Evolutionary conservation across 179 eudicot species (phyloP), one percentile per base, ranked within the genome.

Genomic region (Nepenthes alata): DNA sequence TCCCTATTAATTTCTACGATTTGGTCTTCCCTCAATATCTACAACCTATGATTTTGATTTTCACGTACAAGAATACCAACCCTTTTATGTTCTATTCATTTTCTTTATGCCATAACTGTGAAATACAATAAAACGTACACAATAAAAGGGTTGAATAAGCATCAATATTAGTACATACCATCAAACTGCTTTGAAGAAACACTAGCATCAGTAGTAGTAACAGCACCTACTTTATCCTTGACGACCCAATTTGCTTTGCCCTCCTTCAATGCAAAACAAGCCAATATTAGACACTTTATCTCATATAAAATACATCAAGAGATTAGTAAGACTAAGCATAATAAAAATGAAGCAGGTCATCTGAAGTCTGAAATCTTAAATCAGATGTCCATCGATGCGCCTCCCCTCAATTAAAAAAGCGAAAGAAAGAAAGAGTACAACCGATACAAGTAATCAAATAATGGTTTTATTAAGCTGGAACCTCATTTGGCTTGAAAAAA

Each of bases 401-500:
- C 47, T 44, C 1, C 47, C 6, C 10, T 44, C 47, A 44, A 44
- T 4, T 44, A 44, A 44, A 9, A 44, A 44, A 44, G 10, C 0
- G 47, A 5, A 9, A 44, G 10, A 44, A 5, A 44, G 47, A 44
- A 44, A 44, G 7, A 44, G 10, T 4, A 9, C 6, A 4, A 55
- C 35, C 37, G n/a, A 51, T 11, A 49, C 53, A 66, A 61, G 49
- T 48, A 50, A 55, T 25, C 25, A 25, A 53, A 66, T 41, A 15
- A 41, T 60, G 37, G 3, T 10, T 15, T 52, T 51, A 53, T 11
- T 35, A 36, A 63, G 58, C 14, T 64, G 63, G 61, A 68, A 88
- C 96, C 88, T 83, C 78, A 73, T 70, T 65, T 47, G 58, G 71
- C 58, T 66, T 69, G 37, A 64, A 62, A 57, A 59, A 71, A 48